These are phyloP conservation scores for Micractinium sp. DNA, from an alignment of 139 green algal species.

Conservation along the genomic window DNA sequence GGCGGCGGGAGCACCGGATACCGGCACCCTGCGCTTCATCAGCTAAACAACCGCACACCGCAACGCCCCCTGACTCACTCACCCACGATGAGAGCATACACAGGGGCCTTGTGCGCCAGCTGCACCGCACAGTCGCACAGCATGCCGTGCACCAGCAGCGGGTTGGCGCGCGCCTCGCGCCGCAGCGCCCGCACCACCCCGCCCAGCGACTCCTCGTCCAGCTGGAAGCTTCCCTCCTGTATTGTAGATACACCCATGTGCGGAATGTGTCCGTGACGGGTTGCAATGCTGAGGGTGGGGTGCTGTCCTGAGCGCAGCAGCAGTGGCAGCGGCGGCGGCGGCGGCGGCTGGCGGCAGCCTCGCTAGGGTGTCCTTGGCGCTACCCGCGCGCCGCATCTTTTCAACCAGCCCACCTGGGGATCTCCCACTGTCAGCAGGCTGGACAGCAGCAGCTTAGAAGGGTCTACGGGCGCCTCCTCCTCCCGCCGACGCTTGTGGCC, in stretches of 20 bases:
- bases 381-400: neutral
- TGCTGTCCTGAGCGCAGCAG: neutral
- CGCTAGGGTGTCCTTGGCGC: neutral
- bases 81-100: constrained; percentile 82
- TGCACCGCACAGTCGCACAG: constrained; percentile 76
- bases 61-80: constrained; percentile 5
- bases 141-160: constrained; percentile 38
- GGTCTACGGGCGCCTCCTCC: constrained; percentile 24
- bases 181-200: constrained; percentile 28
- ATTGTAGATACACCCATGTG: neutral
- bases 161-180: constrained; percentile 15
- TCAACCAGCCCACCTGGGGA: neutral
- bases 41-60: neutral
- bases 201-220: constrained; percentile 14
- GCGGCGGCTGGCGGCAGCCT: neutral
- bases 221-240: constrained; percentile 16
- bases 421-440: constrained; percentile 42
- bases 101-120: constrained; percentile 71
- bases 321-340: neutral
- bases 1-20: neutral
- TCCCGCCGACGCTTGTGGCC: constrained; percentile 38
- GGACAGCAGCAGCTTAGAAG: constrained; percentile 28
- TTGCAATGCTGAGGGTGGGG: neutral
- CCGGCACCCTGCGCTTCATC: neutral
- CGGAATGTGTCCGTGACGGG: neutral